Evolutionary conservation across 805 yeast genomes (phyloP).

Genomic region (Ascoidea rubescens): DNA sequence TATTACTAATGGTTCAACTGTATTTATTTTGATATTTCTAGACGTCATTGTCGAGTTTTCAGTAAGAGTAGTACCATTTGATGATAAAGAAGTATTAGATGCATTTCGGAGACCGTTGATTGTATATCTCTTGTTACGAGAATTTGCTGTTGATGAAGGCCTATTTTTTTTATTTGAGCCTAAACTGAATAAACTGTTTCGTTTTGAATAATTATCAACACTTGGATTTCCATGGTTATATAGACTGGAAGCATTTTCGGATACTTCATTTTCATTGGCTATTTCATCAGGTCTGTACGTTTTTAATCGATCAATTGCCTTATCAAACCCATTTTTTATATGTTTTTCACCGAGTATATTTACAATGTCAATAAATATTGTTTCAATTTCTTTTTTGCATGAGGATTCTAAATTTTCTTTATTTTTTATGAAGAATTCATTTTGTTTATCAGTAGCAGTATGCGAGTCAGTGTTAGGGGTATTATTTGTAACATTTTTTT

Average conservation of each 20-base stretch:
- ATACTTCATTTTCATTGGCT: conserved; percentile 7
- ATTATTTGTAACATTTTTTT: conserved; percentile 12
- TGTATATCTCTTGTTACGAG: not conserved
- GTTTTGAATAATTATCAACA: not conserved
- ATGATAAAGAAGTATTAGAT: not conserved
- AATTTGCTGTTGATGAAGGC: not conserved
- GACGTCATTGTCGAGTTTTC: conserved; percentile 11
- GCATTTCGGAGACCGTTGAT: conserved; percentile 7
- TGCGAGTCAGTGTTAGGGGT: not conserved
- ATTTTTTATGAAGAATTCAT: not conserved
- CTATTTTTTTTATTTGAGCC: not conserved
- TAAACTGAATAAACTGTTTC: not conserved
- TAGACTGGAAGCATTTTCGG: conserved; percentile 19
- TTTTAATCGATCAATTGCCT: conserved; percentile 57
- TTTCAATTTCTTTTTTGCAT: conserved; percentile 35
- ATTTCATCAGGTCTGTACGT: conserved; percentile 48
- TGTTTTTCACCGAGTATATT: conserved; percentile 57
- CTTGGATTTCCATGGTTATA: conserved; percentile 14
- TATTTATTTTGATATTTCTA: conserved; percentile 14
- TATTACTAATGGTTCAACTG: conserved; percentile 72
- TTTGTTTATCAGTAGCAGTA: not conserved
- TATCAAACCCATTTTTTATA: conserved; percentile 71
- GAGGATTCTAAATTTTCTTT: conserved; percentile 13
- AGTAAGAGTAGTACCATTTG: not conserved
- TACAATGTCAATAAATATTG: conserved; percentile 56